Base-by-base conservation (phyloP, 2,329 filamentous ascomycete species). In the Fusarium acutatum region DNA sequence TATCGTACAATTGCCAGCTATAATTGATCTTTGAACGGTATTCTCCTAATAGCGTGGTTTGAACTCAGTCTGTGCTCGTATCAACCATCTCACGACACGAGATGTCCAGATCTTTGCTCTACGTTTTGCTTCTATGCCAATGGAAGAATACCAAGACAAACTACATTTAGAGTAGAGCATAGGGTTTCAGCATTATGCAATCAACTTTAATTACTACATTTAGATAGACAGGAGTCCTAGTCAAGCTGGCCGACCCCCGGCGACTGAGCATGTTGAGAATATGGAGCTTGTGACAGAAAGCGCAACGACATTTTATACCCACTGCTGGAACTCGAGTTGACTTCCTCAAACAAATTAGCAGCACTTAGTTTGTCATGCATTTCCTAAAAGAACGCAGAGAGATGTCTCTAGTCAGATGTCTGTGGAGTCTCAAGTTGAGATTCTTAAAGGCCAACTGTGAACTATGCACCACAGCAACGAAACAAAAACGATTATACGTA, bases 1-100 rank as follows among this genome's bases (percentile, higher is more conserved):
- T 1, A 14, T 7, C 4, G 4, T 7, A 50, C 32, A 14, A 24
- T 14, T 18, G 5, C 11, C 11, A 24, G 11, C 6, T 32, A 2
- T 24, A 24, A 10, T 24, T 50, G 4, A 50, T 32, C 15, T 10
- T 24, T n/a, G 15, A 32, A 9, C 6, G 7, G 22, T 9, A 30
- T n/a, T 49, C 46, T 32, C 46, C 15, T 8, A 18, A 14, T 20
- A 20, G 6, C 20, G 22, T 24, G 22, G 12, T 50, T 34, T 34
- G 30, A 34, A 20, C 30, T 34, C n/a, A 24, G 22, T 8, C 30
- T 24, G 4, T 50, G 30, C 30, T 50, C 8, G 30, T 32, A 34
- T 24, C 15, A 17, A 30, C 18, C 9, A 10, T 30, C 44, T 12
- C 20, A 22, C 20, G 30, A 32, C 9, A 34, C n/a, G 24, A 3